phyloP scores from a whole-genome alignment of 108 stramenopile species.

The Hondaea fermentalgiana region DNA sequence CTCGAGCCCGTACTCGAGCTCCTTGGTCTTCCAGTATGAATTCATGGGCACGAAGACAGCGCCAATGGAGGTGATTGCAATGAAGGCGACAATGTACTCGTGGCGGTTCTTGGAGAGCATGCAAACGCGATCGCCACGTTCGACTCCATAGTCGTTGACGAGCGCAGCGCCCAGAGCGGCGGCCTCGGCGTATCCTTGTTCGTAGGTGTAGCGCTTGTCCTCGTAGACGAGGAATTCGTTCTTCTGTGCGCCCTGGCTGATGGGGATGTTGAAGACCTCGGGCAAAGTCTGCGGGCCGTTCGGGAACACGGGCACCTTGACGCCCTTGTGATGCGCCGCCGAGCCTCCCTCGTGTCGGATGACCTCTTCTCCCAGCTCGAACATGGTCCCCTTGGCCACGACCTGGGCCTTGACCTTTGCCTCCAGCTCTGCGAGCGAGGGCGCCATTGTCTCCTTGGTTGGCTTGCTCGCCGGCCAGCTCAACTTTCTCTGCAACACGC shows the following conservation, averaged over 20 bases:
- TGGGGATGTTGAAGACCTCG: not conserved
- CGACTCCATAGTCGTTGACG: not conserved
- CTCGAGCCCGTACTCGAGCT: not conserved
- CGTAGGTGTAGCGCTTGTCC: not conserved
- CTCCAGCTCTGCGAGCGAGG: not conserved
- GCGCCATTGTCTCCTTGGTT: too few species aligned
- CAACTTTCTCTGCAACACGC: too few species aligned
- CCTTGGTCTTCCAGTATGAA: not conserved
- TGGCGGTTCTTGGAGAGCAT: not conserved
- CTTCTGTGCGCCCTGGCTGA: not conserved
- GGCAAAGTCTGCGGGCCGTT: not conserved
- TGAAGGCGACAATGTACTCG: not conserved
- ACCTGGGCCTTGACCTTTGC: not conserved
- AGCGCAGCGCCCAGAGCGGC: not conserved
- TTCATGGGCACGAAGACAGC: not conserved
- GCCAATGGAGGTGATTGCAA: not conserved
- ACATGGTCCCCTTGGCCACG: not conserved
- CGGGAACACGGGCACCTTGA: not conserved
- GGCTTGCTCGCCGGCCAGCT: too few species aligned
- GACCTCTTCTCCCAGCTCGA: not conserved
- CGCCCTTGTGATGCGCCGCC: not conserved
- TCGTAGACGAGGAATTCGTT: not conserved
- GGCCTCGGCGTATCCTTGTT: not conserved
- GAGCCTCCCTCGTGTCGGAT: not conserved
- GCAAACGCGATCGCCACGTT: not conserved